Evolutionary conservation across 441 rosid species (phyloP).

Genomic region (Syzygium malaccense): DNA sequence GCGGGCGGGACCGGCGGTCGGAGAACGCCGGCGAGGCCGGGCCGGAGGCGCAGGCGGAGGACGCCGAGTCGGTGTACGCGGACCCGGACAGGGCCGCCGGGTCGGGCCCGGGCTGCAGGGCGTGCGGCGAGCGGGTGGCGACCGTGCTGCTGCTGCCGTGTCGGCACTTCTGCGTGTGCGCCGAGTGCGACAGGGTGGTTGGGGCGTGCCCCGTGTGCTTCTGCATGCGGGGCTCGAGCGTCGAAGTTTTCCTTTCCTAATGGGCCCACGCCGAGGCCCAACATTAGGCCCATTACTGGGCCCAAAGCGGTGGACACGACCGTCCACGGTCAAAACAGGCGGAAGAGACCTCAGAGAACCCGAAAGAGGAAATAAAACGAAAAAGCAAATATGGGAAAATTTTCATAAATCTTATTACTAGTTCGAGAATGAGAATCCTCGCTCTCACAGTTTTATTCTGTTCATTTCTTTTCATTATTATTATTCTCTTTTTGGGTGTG

Average conservation of each 20-base stretch:
- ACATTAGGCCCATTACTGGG: neutral
- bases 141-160: slow-evolving; percentile 15
- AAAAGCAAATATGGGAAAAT: neutral
- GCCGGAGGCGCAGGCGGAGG: slow-evolving; percentile 27
- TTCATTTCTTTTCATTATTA: neutral
- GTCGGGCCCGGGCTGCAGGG: neutral
- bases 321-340: neutral
- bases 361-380: neutral
- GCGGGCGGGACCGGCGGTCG: slow-evolving; percentile 10
- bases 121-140: slow-evolving; percentile 4
- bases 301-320: neutral
- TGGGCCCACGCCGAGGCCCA: neutral
- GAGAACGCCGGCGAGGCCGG: slow-evolving; percentile 38
- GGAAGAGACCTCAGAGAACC: neutral
- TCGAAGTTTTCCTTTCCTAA: slow-evolving; percentile 4
- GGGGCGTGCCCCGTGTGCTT: slow-evolving; percentile 9
- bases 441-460: neutral
- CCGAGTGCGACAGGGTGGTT: slow-evolving; percentile 1
- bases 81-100: slow-evolving; percentile 41
- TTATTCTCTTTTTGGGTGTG: neutral
- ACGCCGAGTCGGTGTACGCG: slow-evolving; percentile 62
- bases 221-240: slow-evolving; percentile 6
- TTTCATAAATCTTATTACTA: neutral
- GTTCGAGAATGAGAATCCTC: neutral
- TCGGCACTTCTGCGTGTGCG: slow-evolving; percentile 9